Conservation (phyloP, 2,329 filamentous ascomycete species). For the Aquanectria penicillioides region DNA sequence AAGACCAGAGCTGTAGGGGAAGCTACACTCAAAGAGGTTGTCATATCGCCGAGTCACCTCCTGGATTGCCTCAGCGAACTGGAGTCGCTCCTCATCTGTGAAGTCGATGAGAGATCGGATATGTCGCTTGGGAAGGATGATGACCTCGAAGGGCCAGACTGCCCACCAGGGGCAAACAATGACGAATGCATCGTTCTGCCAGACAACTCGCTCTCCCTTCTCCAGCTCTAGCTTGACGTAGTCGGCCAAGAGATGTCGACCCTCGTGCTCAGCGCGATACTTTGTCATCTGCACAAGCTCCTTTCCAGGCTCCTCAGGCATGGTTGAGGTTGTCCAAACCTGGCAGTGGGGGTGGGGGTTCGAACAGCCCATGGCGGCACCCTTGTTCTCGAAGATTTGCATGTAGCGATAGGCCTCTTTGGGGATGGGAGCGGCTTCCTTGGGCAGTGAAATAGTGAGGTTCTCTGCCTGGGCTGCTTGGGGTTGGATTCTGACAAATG, state of each 20-base stretch:
- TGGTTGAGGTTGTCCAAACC: slow-evolving; percentile 90
- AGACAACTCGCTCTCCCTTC: slow-evolving; percentile 87
- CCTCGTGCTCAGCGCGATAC: slow-evolving; percentile 78
- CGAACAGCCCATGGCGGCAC: slow-evolving; percentile 96
- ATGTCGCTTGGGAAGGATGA: slow-evolving; percentile 87
- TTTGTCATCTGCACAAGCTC: slow-evolving; percentile 83
- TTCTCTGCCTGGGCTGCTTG: slow-evolving; percentile 57
- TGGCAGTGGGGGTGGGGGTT: slow-evolving; percentile 98
- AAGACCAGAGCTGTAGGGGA: slow-evolving; percentile 96
- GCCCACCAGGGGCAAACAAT: slow-evolving; percentile 98
- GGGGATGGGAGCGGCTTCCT: slow-evolving; percentile 56
- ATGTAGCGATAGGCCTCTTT: slow-evolving; percentile 90
- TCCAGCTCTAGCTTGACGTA: slow-evolving; percentile 85
- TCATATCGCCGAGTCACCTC: slow-evolving; percentile 93
- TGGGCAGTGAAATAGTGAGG: slow-evolving; percentile 52
- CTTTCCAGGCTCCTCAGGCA: slow-evolving; percentile 87
- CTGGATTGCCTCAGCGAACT: slow-evolving; percentile 85
- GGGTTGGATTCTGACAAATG: slow-evolving; percentile 80
- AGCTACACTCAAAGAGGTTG: slow-evolving; percentile 95
- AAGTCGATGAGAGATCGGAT: slow-evolving; percentile 88
- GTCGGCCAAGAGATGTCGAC: slow-evolving; percentile 82
- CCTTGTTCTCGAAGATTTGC: slow-evolving; percentile 99
- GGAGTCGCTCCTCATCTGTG: slow-evolving; percentile 72
- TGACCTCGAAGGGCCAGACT: slow-evolving; percentile 95
- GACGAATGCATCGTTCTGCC: slow-evolving; percentile 85